phyloP scores from a whole-genome alignment of 1,284 basidiomycete genomes.

The Athelia psychrophila region DNA sequence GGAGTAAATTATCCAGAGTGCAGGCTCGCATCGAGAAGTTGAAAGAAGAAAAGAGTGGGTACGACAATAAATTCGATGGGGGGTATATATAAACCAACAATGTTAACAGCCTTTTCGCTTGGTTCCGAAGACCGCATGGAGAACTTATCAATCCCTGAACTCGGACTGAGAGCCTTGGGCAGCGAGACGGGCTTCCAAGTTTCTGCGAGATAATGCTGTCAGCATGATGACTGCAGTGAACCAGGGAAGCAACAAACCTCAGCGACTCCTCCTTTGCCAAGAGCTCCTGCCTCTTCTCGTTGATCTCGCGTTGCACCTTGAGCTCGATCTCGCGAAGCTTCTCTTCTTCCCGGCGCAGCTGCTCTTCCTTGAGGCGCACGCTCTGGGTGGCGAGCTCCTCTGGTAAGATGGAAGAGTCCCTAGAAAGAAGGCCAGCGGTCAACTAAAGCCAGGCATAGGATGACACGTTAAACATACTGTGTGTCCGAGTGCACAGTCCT shows the following conservation, averaged over 20 bases:
- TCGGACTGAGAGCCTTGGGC: conserved; percentile 75
- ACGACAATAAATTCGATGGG: conserved; percentile 6
- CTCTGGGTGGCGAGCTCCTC: conserved; percentile 97
- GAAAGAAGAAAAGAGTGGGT: conserved; percentile 1
- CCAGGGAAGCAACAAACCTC: conserved; percentile 40
- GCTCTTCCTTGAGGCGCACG: conserved; percentile 97
- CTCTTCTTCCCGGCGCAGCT: conserved; percentile 96
- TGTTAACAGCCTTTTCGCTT: conserved; percentile 17
- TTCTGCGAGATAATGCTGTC: conserved; percentile 42
- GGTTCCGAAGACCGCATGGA: conserved; percentile 10
- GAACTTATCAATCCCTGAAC: conserved; percentile 56
- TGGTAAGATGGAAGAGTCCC: conserved; percentile 87
- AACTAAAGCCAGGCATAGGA: too few species aligned
- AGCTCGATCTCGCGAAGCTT: conserved; percentile 98
- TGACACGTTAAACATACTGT: conserved; percentile 48
- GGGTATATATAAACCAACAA: conserved; percentile 28
- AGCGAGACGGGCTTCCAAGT: conserved; percentile 87
- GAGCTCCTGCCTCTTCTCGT: conserved; percentile 97
- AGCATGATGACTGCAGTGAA: conserved; percentile 6
- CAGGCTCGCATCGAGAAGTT: conserved; percentile 1
- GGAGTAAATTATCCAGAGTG: conserved; percentile 1
- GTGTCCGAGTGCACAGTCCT: conserved; percentile 87
- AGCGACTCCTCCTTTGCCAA: conserved; percentile 91
- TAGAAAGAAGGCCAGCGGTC: conserved; percentile 29
- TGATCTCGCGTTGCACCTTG: conserved; percentile 98